Evolutionary conservation across 2,329 filamentous ascomycete species (phyloP).

Genomic region (Trichoderma oligosporum): DNA sequence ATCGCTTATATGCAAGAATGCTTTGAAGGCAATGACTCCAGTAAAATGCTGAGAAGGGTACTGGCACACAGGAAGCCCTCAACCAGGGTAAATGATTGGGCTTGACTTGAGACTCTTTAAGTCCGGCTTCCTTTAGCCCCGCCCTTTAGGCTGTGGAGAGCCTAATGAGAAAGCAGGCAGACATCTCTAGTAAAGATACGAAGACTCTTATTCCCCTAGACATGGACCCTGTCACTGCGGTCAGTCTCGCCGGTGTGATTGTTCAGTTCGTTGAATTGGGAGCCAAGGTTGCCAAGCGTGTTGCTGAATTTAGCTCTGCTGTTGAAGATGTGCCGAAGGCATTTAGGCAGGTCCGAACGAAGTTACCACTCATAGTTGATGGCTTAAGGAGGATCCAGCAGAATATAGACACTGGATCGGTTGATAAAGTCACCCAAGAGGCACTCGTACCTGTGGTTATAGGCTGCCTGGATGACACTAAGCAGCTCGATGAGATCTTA

Average conservation of each 20-base stretch:
- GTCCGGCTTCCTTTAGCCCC: too few relatives aligned
- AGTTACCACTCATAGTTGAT: slow-evolving; percentile 5
- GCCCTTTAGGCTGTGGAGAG: too few relatives aligned
- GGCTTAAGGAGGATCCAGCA: background rate
- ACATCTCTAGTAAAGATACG: background rate
- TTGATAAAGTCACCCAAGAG: background rate
- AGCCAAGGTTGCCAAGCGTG: background rate
- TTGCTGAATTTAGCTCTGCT: slow-evolving; percentile 1
- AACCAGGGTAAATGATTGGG: too few relatives aligned
- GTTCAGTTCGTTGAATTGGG: slow-evolving; percentile 9
- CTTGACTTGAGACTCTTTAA: too few relatives aligned
- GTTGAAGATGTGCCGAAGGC: background rate
- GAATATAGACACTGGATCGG: background rate
- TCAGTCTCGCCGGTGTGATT: background rate
- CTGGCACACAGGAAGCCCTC: too few relatives aligned
- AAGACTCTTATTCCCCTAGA: background rate
- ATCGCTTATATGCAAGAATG: too few relatives aligned
- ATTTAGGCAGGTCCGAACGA: slow-evolving; percentile 1
- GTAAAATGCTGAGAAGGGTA: too few relatives aligned
- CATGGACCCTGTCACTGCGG: slow-evolving; percentile 3
- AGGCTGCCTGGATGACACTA: background rate
- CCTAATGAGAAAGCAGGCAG: too few relatives aligned
- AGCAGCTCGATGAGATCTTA: background rate
- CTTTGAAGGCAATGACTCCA: too few relatives aligned
- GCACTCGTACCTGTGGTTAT: slow-evolving; percentile 8